Percentiles rank a stretch among this genome's conserved stretches.
These are phyloP conservation scores for Gastroboletus turbinatus DNA, from an alignment of 1,284 basidiomycete species.

Conservation along the genomic window DNA sequence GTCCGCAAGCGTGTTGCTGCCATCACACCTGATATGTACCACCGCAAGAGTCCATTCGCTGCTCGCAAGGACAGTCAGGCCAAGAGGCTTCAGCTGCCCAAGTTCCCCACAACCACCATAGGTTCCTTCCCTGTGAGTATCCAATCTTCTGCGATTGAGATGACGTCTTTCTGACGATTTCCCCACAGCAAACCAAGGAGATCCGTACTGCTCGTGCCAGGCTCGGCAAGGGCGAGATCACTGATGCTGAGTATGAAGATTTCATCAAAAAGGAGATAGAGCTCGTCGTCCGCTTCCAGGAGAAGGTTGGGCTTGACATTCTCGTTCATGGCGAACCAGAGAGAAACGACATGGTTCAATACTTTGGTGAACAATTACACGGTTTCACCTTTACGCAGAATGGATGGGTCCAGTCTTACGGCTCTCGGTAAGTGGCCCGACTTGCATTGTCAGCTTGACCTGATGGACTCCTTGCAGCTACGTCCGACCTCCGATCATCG, in stretches of 20 bases:
- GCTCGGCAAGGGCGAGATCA: slow-evolving; percentile 91
- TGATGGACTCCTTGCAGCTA: slow-evolving; percentile 63
- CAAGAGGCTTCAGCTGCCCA: slow-evolving; percentile 88
- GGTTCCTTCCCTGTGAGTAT: slow-evolving; percentile 88
- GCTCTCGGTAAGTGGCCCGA: slow-evolving; percentile 64
- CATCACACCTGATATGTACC: slow-evolving; percentile 86
- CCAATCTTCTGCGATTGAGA: background rate
- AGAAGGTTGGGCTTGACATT: slow-evolving; percentile 93
- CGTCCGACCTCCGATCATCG: slow-evolving; percentile 98
- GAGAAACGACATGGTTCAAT: slow-evolving; percentile 99
- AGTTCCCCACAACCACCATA: slow-evolving; percentile 98
- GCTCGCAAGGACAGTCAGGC: slow-evolving; percentile 88
- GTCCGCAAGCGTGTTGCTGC: slow-evolving; percentile 95
- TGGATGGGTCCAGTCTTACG: slow-evolving; percentile 99
- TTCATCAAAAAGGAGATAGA: slow-evolving; percentile 99
- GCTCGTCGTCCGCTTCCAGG: slow-evolving; percentile 93
- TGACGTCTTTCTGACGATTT: slow-evolving; percentile 1
- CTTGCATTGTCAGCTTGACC: background rate
- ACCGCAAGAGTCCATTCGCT: slow-evolving; percentile 91
- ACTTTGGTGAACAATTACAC: slow-evolving; percentile 96
- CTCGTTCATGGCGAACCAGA: slow-evolving; percentile 99
- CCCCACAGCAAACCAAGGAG: slow-evolving; percentile 90
- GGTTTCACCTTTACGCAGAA: slow-evolving; percentile 99
- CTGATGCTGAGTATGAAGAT: slow-evolving; percentile 87
- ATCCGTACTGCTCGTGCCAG: slow-evolving; percentile 96